Evolutionary conservation across 129 eudicot species (phyloP), one percentile per base, ranked within the genome.

Genomic region (Chrysanthemum lavandulifolium): DNA sequence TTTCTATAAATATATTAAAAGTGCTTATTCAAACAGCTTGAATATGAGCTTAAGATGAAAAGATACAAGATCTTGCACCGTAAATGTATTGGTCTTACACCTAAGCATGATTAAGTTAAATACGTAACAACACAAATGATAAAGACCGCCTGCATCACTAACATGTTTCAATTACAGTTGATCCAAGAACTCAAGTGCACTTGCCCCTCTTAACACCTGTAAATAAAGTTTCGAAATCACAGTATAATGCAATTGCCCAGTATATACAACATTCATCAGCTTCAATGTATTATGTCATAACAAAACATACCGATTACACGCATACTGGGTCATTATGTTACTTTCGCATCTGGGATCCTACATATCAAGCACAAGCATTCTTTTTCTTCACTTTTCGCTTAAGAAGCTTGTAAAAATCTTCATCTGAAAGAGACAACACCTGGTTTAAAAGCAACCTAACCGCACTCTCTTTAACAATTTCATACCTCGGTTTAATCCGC

Each of bases 401-500:
- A 60, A 92, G 50, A 78, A 82, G 86, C 73, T 84, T 84, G 21
- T 85, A 71, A 57, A 92, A 87, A 12, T 89, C 80, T 5, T 15
- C 25, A 23, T 85, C 96, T 0, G 96, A 85, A 48, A 87, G 89
- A 47, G 95, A 89, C 15, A 92, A 78, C 78, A 92, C 72, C 80
- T 92, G 98, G 79, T 87, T 89, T 54, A 92, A 78, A 15, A 84
- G 79, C 82, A 92, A 66, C 84, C 73, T 78, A 13, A 89, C 98
- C 47, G 88, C 96, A 67, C 79, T 79, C 33, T 85, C 81, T 62
- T 59, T 82, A 56, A 89, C 82, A 59, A 87, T 75, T 61, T 84
- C 91, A 66, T 81, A 81, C 79, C 98, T 82, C 16, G 94, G 94
- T 75, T 89, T 89, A 33, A 92, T 89, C 83, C 98, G 83, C 45